Conservation (phyloP, 2,329 filamentous ascomycete genomes). For the Phyllosticta citrichinensis region DNA sequence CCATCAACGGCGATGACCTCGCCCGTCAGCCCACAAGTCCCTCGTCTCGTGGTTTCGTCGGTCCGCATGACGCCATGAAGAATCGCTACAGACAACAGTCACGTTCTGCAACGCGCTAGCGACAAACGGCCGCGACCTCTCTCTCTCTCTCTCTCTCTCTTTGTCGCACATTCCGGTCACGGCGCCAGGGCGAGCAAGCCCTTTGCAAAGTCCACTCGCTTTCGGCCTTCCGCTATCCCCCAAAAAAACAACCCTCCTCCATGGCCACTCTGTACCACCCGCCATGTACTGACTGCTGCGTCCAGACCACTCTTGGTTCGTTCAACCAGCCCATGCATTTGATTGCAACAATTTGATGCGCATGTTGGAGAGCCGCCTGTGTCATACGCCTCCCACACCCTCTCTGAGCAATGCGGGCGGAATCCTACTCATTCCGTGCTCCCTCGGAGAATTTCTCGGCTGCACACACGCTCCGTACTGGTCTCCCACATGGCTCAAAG, state of each 20-base stretch:
- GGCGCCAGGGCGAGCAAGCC: not conserved
- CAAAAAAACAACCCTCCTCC: not conserved
- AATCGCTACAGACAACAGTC: not conserved
- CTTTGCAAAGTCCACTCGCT: not conserved
- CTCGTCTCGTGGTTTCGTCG: not conserved
- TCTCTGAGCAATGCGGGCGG: not conserved
- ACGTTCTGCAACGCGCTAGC: not conserved
- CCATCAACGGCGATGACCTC: not conserved
- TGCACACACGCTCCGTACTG: not conserved
- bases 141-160: not conserved
- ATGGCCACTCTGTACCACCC: not conserved
- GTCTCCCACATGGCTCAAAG: not conserved
- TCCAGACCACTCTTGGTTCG: not conserved
- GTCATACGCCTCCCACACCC: not conserved
- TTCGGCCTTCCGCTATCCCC: not conserved
- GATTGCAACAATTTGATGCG: not conserved
- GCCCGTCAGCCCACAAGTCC: not conserved
- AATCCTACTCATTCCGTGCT: not conserved
- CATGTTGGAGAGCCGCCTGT: not conserved
- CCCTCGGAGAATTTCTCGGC: not conserved
- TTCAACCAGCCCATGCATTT: not conserved
- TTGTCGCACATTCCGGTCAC: not conserved
- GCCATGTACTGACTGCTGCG: not conserved
- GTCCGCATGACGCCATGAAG: not conserved
- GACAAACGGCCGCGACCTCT: not conserved